Base-by-base conservation (phyloP, 331 rosid genomes). In the Spiraea crenata region DNA sequence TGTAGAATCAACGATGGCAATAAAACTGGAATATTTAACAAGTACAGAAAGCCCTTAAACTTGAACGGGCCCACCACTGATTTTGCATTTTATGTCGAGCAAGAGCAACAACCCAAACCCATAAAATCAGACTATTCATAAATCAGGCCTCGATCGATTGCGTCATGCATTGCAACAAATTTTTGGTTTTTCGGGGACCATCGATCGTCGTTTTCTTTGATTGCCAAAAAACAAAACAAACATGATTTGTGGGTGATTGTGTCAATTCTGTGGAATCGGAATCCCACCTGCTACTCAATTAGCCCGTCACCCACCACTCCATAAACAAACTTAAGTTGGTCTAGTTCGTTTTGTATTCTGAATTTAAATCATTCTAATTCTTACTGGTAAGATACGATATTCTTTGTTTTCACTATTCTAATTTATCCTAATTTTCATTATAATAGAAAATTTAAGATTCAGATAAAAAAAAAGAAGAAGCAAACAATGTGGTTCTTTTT, bases 181-280 rank as follows among this genome's bases (percentile, higher is more conserved):
- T 55, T 72, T 57, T 35, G 31, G 31, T 25, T 25, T 25, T 25
- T 25, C 31, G 31, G 31, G 44, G 73, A 67, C 69, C 67, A 47
- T 15, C n/a, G 31, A 25, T 25, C 31, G 31, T 25, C 54, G 1
- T 5, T 25, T 41, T 38, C 54, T 17, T 20, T 7, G 19, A 38
- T 9, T 40, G 59, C 65, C 19, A 46, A 76, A 39, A 25, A 25
- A 25, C 31, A 25, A 25, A 67, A 55, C 63, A 44, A n/a, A 34
- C 62, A 57, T 55, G 65, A 41, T 79, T 56, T 70, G 58, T 65
- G 31, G 13, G 39, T 39, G 47, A 0, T 19, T 61, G 73, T 63
- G 64, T 75, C 42, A 81, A 71, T 64, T 74, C 4, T 46, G 70
- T 62, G 57, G 87, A 82, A 82, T 82, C 85, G 41, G 87, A 83